Evolutionary conservation across 2,329 filamentous ascomycete species (phyloP), one percentile per base, ranked within the genome.

Genomic region (Metarhizium guizhouense): DNA sequence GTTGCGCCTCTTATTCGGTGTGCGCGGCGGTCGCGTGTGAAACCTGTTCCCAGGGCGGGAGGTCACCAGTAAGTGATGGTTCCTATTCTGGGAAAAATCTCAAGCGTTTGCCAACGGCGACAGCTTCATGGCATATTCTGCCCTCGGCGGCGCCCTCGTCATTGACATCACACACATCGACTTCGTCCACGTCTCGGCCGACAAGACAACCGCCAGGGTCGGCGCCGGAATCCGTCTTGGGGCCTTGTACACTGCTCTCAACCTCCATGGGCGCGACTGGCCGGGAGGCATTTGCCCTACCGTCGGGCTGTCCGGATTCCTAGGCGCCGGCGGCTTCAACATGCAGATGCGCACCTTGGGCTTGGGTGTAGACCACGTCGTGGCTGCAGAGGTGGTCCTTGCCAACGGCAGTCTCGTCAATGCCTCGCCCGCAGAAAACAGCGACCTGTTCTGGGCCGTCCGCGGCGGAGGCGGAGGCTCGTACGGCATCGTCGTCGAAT

Each of bases 391-490:
- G 1, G 63, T 70, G 3, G 62, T 70, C 3, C 56, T 67, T 10
- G 64, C 67, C 30, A 60, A 34, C 32, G 32, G 32, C 10, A 7
- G 10, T 34, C 32, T 34, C 32, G 32, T 34, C 32, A 11, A 34
- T 8, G 63, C 64, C 14, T 64, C 64, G 2, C 57, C 59, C 1
- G 60, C 54, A 4, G 55, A 63, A 30, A 61, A 64, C n/a, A 16
- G 57, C 0, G 65, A 69, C 32, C 54, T 70, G 4, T 67, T 65
- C 57, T 69, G 65, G 62, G 67, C 67, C 1, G 56, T 70, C 0
- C 61, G 63, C 0, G 67, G 67, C 0, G 67, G 67, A 0, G 67
- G 67, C 4, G 67, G 67, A 4, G 68, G 67, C 13, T 65, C 66
- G 3, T 70, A 65, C 20, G 67, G 67, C 2, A 62, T 69, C 34